phyloP scores from a whole-genome alignment of 1,139 yeast genomes.

The Nakaseomyces delphensis region DNA sequence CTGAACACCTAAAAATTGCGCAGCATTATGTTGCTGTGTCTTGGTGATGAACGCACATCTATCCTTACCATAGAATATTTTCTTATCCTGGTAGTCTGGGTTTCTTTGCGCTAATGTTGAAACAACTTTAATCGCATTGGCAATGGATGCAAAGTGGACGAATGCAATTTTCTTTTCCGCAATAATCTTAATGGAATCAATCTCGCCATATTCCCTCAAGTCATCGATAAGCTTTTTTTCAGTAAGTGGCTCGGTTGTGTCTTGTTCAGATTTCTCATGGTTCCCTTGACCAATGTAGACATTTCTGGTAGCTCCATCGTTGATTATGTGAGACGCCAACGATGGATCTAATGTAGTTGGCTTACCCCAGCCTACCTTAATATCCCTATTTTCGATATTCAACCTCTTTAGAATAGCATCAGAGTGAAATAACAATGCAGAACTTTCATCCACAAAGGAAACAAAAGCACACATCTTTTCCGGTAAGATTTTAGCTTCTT shows the following conservation, averaged over 20 bases:
- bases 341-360: slow-evolving; percentile 59
- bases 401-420: slow-evolving; percentile 47
- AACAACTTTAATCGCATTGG: slow-evolving; percentile 78
- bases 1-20: slow-evolving; percentile 84
- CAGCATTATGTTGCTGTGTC: slow-evolving; percentile 95
- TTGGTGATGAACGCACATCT: slow-evolving; percentile 78
- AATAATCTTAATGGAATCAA: slow-evolving; percentile 70
- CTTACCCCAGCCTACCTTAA: slow-evolving; percentile 74
- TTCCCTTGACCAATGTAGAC: slow-evolving; percentile 63
- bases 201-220: slow-evolving; percentile 64
- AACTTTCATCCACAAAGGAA: slow-evolving; percentile 43
- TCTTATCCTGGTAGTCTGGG: slow-evolving; percentile 50
- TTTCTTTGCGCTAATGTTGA: slow-evolving; percentile 52
- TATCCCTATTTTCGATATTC: slow-evolving; percentile 43
- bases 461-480: slow-evolving; percentile 49
- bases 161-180: slow-evolving; percentile 76
- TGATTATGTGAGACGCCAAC: slow-evolving; percentile 64
- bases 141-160: slow-evolving; percentile 76
- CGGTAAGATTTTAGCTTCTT: slow-evolving; percentile 48
- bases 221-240: slow-evolving; percentile 58
- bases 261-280: slow-evolving; percentile 10
- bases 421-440: slow-evolving; percentile 50
- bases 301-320: slow-evolving; percentile 86
- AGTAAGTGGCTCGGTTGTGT: slow-evolving; percentile 11
- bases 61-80: slow-evolving; percentile 80